Percentiles rank a stretch among this genome's conserved stretches.
phyloP scores from a whole-genome alignment of 2,329 filamentous ascomycete species.

The Fusarium chlamydosporum region DNA sequence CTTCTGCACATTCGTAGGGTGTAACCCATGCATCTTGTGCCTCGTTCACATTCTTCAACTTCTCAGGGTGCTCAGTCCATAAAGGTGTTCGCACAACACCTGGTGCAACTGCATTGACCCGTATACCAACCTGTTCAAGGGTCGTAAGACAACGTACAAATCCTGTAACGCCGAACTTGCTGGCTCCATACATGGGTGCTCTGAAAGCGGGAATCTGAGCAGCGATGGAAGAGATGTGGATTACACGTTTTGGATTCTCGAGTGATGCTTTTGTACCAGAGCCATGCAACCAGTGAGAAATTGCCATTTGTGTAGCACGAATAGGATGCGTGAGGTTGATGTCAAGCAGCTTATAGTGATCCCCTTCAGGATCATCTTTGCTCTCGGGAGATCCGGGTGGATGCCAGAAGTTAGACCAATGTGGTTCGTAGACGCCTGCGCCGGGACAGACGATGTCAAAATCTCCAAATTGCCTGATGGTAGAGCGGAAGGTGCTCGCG shows the following conservation, averaged over 20 bases:
- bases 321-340: constrained; percentile 62
- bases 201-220: constrained; percentile 54
- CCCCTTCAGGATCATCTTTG: constrained; percentile 50
- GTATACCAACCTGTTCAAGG: constrained; percentile 56
- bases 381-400: constrained; percentile 56
- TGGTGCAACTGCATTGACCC: constrained; percentile 62
- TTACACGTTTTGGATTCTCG: constrained; percentile 54
- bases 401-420: constrained; percentile 60
- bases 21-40: constrained; percentile 58
- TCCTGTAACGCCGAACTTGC: constrained; percentile 58
- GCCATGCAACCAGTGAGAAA: constrained; percentile 56
- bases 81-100: constrained; percentile 62
- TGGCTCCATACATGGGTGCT: constrained; percentile 58
- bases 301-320: constrained; percentile 58
- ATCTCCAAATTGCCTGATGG: constrained; percentile 55
- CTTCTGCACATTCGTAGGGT: constrained; percentile 59
- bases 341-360: constrained; percentile 56
- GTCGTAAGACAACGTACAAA: constrained; percentile 59
- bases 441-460: constrained; percentile 62
- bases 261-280: constrained; percentile 35
- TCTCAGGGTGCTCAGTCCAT: constrained; percentile 62
- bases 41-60: constrained; percentile 56
- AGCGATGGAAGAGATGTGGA: constrained; percentile 58
- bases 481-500: constrained; percentile 53
- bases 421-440: constrained; percentile 63